Evolutionary conservation across 768 basidiomycete species (phyloP).

Genomic region (Psilocybe azurescens): DNA sequence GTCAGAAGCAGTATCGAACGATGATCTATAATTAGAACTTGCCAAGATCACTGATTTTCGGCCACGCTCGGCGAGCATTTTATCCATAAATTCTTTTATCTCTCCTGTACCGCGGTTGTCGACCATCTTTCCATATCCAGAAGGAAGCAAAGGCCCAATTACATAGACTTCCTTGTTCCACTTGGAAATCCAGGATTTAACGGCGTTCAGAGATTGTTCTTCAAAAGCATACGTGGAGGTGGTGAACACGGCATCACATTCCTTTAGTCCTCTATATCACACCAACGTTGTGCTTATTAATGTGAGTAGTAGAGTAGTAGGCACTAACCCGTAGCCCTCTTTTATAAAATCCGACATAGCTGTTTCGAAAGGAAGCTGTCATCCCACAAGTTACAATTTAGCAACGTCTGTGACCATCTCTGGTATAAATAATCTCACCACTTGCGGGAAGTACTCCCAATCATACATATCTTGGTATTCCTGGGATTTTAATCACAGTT

Average conservation of each 20-base stretch:
- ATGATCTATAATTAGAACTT: background rate
- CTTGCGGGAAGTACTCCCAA: too few relatives aligned
- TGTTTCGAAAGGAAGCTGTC: too few relatives aligned
- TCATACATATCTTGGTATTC: too few relatives aligned
- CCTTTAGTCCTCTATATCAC: conserved; percentile 6
- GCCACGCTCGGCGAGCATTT: conserved; percentile 1
- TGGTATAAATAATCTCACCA: too few relatives aligned
- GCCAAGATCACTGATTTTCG: conserved; percentile 14
- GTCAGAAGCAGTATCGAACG: background rate
- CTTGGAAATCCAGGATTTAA: conserved; percentile 12
- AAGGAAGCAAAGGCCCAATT: conserved; percentile 15
- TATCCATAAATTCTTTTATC: conserved; percentile 5
- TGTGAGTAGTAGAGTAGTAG: background rate
- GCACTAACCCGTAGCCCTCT: conserved; percentile 5
- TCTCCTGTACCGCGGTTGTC: background rate
- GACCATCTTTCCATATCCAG: background rate
- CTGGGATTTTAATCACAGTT: too few relatives aligned
- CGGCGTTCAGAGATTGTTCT: background rate
- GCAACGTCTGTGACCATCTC: too few relatives aligned
- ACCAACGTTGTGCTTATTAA: background rate
- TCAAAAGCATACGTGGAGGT: conserved; percentile 6
- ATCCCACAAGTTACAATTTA: too few relatives aligned
- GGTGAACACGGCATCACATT: conserved; percentile 11
- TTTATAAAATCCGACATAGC: background rate
- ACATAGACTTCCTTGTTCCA: conserved; percentile 4